Evolutionary conservation across 2,329 filamentous ascomycete species (phyloP), one percentile per base, ranked within the genome.

Genomic region (Colletotrichum zoysiae): DNA sequence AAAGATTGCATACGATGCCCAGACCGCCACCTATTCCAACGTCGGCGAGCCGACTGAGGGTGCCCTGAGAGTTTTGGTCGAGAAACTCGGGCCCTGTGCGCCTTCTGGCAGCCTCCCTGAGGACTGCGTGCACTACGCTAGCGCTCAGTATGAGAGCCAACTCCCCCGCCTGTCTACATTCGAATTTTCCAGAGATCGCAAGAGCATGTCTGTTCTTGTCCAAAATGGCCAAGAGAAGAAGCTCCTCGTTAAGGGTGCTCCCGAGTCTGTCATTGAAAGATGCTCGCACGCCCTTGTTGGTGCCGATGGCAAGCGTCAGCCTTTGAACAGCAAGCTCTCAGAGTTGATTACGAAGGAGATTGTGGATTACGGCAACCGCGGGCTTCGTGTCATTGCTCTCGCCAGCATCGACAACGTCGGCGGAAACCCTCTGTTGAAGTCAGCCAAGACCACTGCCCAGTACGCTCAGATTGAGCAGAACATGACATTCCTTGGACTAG

Each of bases 171-270:
- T 97, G 68, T 92, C 95, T 11, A 97, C 95, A 14, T 99, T 94
- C 77, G 96, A 99, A 81, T 99, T 99, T 84, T 98, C 96, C 1
- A 91, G 96, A 77, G 96, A 99, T 82, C 91, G 96, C 74, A 99
- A 99, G 89, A 98, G 95, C 83, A 99, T 99, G 96, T 99, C 96
- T 59, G 97, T 99, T 46, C 85, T 98, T 71, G 94, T 97, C 74
- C 88, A 92, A 75, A 87, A 88, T 66, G 91, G 89, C 67, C 86
- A 87, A 61, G 83, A 90, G 64, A 90, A 96, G 84, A 95, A 92
- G 80, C 90, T 99, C 14, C 88, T 99, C 60, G 95, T 99, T 75
- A 99, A 99, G 85, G 96, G 96, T 77, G 96, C 97, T 26, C 96
- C 96, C 7, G 96, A 99, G 82, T 94, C 95, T 16, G 91, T 99